phyloP scores from a whole-genome alignment of 106 monocot species.

The Dendrobium chrysotoxum region DNA sequence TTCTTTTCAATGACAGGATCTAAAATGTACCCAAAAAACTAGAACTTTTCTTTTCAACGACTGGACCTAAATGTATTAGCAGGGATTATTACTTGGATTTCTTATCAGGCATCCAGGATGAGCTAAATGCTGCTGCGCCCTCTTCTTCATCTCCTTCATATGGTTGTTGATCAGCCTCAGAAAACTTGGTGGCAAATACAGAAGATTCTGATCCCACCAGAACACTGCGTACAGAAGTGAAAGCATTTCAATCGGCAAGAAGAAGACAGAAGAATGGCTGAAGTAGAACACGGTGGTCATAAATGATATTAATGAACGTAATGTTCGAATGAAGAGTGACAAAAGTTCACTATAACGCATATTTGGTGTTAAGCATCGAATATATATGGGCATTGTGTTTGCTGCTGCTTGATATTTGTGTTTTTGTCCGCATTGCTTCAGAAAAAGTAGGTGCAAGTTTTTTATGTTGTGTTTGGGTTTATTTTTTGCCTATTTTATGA shows the following conservation, averaged over 20 bases:
- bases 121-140: slow-evolving; percentile 57
- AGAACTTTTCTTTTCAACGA: not conserved
- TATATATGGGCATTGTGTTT: too few relatives aligned
- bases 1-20: not conserved
- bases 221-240: slow-evolving; percentile 33
- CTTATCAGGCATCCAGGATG: slow-evolving; percentile 71
- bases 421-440: too few relatives aligned
- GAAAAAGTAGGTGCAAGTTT: too few relatives aligned
- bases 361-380: too few relatives aligned
- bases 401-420: too few relatives aligned
- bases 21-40: not conserved
- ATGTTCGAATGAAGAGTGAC: not conserved
- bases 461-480: too few relatives aligned
- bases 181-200: slow-evolving; percentile 31
- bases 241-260: not conserved
- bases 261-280: not conserved
- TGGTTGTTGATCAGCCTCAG: slow-evolving; percentile 23
- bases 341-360: not conserved
- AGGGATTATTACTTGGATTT: slow-evolving; percentile 47
- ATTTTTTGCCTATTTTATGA: too few relatives aligned
- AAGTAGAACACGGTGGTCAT: not conserved
- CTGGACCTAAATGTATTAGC: not conserved
- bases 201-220: slow-evolving; percentile 69
- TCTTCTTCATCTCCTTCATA: slow-evolving; percentile 34
- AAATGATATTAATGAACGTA: not conserved